Evolutionary conservation across 1,284 basidiomycete genomes (phyloP), one percentile per base, ranked within the genome.

Genomic region (Ceratobasidium papillatum): DNA sequence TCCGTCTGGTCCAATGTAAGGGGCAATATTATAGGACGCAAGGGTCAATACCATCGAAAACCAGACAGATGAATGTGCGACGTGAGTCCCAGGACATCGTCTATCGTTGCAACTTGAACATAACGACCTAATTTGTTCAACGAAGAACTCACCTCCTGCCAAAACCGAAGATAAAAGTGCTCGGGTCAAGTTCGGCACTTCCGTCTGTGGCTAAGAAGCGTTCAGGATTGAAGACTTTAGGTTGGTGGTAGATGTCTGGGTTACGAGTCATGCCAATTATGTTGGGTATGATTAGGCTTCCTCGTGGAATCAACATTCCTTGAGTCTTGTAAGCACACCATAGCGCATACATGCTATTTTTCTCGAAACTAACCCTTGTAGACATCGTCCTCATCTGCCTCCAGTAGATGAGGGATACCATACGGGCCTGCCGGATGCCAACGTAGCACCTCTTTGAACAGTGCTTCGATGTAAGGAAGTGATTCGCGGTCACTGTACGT

Each of bases 381-480:
- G 1, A 14, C 30, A 19, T 49, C 43, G 9, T 64, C 62, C 9
- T 51, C 9, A 2, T 34, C 7, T 9, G 9, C 19, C 27, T 30
- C 17, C 2, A 63, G 17, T 22, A 1, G 25, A 32, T 14, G 25
- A 17, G 9, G 41, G 34, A 25, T n/a, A 34, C 68, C 76, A 22
- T 71, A 41, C 3, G 77, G 76, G 22, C 25, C 62, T 19, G 65
- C 11, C 9, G 75, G 69, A 22, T 41, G 27, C 43, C 64, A 73
- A 19, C 77, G 41, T 8, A 75, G n/a, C 12, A 47, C 59, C 43
- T 76, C 76, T 47, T 75, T 75, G 17, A 52, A 11, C 1, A 75
- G 22, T 8, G 43, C 51, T 17, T 75, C 68, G 7, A 76, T 17
- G 22, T 76, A 76, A n/a, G 76, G 76, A 14, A 76, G 45, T 14